Conservation (phyloP, 2,329 filamentous ascomycete genomes). For the Neopestalotiopsis sp. region DNA sequence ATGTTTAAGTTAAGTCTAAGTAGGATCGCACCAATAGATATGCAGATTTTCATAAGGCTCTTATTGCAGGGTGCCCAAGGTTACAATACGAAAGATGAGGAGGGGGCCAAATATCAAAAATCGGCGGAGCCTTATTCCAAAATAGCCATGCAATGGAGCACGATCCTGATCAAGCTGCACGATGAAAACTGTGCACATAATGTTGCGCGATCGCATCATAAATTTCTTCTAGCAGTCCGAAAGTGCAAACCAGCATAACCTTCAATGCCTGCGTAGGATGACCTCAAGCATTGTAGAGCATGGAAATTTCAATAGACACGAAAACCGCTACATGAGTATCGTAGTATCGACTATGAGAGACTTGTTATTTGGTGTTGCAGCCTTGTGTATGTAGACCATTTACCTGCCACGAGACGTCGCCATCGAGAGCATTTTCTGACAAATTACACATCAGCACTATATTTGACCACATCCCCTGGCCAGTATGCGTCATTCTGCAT, state of each 20-base stretch:
- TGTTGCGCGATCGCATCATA: not conserved
- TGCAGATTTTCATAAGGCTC: not conserved
- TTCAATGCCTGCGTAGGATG: not conserved
- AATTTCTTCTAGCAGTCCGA: not conserved
- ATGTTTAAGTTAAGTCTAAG: not conserved
- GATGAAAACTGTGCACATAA: not conserved
- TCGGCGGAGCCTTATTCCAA: not conserved
- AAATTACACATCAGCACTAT: too few relatives aligned
- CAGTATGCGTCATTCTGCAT: not conserved
- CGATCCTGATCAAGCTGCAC: not conserved
- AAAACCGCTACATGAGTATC: too few relatives aligned
- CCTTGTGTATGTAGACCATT: too few relatives aligned
- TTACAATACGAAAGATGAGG: not conserved
- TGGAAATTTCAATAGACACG: not conserved
- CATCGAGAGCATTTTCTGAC: too few relatives aligned
- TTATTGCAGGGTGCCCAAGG: not conserved
- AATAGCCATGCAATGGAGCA: not conserved
- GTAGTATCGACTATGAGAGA: too few relatives aligned
- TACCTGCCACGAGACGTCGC: too few relatives aligned
- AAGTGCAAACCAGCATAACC: not conserved
- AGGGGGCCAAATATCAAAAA: not conserved
- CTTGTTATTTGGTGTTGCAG: too few relatives aligned
- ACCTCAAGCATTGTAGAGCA: not conserved
- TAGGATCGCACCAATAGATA: not conserved
- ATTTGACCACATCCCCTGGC: not conserved